Conservation (phyloP, 2,329 filamentous ascomycete species). For the Ceratocystis papillata region DNA sequence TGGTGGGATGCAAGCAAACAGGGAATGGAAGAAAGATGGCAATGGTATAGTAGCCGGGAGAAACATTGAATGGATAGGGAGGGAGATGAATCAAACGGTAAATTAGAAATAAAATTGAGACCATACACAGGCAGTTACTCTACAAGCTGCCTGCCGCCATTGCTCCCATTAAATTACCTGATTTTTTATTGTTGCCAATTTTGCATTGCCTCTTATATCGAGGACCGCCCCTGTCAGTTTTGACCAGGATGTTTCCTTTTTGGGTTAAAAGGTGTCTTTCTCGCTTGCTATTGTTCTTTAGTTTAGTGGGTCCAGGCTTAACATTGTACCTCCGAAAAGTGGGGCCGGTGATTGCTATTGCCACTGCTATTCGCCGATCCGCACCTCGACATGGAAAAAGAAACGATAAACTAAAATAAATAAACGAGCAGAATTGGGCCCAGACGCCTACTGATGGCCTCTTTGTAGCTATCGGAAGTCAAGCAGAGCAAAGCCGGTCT, state of each 20-base stretch:
- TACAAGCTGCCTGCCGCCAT: not conserved
- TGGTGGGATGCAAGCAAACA: too few relatives aligned
- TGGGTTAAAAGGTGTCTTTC: conserved; percentile 12
- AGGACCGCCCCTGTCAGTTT: not conserved
- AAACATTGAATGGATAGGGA: not conserved
- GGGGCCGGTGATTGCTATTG: conserved; percentile 6
- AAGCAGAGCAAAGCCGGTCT: too few relatives aligned
- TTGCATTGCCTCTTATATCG: not conserved
- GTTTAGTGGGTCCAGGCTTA: conserved; percentile 16
- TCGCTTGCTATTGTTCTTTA: conserved; percentile 24
- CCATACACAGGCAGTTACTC: not conserved
- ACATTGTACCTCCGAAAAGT: conserved; percentile 20
- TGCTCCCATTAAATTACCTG: not conserved
- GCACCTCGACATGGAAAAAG: not conserved
- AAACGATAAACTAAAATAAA: not conserved
- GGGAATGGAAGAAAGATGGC: not conserved
- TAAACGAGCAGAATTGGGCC: not conserved
- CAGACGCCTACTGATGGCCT: too few relatives aligned
- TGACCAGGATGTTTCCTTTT: not conserved
- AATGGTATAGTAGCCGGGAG: not conserved
- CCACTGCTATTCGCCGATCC: conserved; percentile 5
- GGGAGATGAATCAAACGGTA: not conserved
- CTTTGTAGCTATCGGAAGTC: too few relatives aligned
- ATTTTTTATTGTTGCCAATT: not conserved
- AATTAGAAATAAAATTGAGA: not conserved